A percentile compares a stretch with the other conserved stretches of the same genome.
phyloP scores from a whole-genome alignment of 139 green algal species.

The Axilococcus clingmanii region DNA sequence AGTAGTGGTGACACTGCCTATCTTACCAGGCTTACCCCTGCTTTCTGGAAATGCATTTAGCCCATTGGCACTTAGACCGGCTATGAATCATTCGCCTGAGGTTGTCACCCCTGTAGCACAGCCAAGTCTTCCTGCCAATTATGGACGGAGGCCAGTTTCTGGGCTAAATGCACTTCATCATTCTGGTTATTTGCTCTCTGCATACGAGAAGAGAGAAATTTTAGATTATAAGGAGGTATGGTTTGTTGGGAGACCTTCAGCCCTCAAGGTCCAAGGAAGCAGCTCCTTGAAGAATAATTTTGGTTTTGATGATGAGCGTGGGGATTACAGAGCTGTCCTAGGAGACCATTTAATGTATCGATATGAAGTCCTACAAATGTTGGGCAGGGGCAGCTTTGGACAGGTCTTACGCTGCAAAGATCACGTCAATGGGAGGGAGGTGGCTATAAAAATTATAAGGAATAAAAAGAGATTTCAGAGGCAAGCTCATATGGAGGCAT shows the following conservation, averaged over 20 bases:
- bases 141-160: too few relatives aligned
- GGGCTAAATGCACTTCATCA: not conserved
- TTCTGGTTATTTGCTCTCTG: constrained; percentile 5
- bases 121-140: too few relatives aligned
- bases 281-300: not conserved
- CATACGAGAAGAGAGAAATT: constrained; percentile 22
- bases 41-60: too few relatives aligned
- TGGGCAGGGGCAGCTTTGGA: constrained; percentile 90
- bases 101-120: too few relatives aligned
- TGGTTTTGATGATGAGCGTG: constrained; percentile 1
- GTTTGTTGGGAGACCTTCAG: constrained; percentile 14
- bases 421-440: constrained; percentile 1
- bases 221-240: constrained; percentile 13
- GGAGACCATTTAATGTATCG: constrained; percentile 28
- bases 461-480: constrained; percentile 86
- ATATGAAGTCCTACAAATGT: constrained; percentile 60
- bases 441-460: constrained; percentile 95
- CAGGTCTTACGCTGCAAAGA: constrained; percentile 75
- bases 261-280: not conserved
- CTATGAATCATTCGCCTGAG: too few relatives aligned
- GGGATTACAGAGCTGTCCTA: constrained; percentile 1
- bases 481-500: constrained; percentile 73
- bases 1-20: too few relatives aligned
- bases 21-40: too few relatives aligned
- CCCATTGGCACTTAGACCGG: too few relatives aligned